Conservation (phyloP, 495 filamentous ascomycete species). For the Penicillium coprophilum region DNA sequence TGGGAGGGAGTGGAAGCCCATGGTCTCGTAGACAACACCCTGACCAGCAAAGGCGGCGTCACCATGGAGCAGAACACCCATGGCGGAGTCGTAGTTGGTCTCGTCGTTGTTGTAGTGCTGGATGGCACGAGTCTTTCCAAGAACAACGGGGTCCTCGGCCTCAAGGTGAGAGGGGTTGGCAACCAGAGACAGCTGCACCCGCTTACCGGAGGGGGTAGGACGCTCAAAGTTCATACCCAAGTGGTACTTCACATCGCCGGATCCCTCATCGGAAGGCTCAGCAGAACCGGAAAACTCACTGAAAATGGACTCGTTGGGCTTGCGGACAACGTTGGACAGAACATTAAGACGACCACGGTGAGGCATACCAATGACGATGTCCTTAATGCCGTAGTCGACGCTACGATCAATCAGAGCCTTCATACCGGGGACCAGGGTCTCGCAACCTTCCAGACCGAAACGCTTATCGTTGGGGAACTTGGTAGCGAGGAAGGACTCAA, state of each 20-base stretch:
- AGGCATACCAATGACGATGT: conserved; percentile 99
- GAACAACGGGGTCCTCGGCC: conserved; percentile 95
- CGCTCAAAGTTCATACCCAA: conserved; percentile 99
- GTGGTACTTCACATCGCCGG: conserved; percentile 99
- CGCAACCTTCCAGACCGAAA: conserved; percentile 96
- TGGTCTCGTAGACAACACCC: conserved; percentile 96
- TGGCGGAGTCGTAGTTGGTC: conserved; percentile 78
- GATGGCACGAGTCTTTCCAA: conserved; percentile 95
- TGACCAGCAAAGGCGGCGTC: conserved; percentile 96
- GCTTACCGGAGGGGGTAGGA: conserved; percentile 96
- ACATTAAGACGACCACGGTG: conserved; percentile 98
- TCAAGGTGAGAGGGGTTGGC: conserved; percentile 98
- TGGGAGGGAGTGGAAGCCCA: conserved; percentile 94
- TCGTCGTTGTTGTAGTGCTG: conserved; percentile 99
- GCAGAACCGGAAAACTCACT: conserved; percentile 91
- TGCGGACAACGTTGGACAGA: conserved; percentile 95
- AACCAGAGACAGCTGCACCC: conserved; percentile 95
- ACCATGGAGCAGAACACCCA: conserved; percentile 94
- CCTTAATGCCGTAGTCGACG: conserved; percentile 97
- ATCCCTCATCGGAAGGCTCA: conserved; percentile 90
- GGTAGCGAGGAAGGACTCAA: conserved; percentile 88
- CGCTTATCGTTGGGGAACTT: conserved; percentile 99
- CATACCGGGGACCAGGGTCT: conserved; percentile 96
- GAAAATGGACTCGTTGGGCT: conserved; percentile 99
- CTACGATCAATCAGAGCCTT: conserved; percentile 98